Percentiles rank a stretch among this genome's conserved stretches.
phyloP scores from a whole-genome alignment of 1,284 basidiomycete genomes.

The Trichosporon inkin region DNA sequence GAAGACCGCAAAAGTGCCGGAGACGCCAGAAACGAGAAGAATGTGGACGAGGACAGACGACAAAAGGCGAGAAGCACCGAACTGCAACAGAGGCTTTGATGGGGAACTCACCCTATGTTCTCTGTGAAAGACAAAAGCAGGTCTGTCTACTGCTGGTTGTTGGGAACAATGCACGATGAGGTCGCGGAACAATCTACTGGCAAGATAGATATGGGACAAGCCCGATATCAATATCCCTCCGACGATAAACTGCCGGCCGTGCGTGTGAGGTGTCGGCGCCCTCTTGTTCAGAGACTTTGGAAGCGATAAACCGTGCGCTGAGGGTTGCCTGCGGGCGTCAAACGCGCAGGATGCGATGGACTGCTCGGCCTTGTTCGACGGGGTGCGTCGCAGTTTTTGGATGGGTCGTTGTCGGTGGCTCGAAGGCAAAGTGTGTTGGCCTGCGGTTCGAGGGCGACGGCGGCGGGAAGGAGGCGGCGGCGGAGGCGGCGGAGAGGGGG shows the following conservation, averaged over 20 bases:
- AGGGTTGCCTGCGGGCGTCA: background rate
- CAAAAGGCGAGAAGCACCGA: background rate
- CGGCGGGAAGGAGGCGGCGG: background rate
- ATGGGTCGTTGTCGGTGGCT: background rate
- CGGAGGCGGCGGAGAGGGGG: background rate
- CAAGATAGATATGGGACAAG: background rate
- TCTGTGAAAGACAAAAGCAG: background rate
- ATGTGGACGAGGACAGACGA: background rate
- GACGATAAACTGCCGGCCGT: too few species aligned
- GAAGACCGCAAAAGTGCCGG: background rate
- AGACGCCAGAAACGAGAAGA: background rate
- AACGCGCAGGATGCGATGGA: background rate
- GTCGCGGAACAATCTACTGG: background rate
- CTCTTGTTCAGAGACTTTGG: background rate
- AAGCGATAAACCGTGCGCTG: background rate
- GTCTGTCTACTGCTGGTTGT: background rate
- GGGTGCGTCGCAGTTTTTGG: slow-evolving; percentile 1
- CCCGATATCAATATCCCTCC: too few species aligned
- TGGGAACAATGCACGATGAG: background rate
- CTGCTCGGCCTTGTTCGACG: slow-evolving; percentile 4
- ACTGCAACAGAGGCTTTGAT: background rate
- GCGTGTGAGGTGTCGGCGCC: too few species aligned
- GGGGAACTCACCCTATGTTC: slow-evolving; percentile 1
- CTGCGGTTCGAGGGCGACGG: background rate
- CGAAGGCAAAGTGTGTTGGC: background rate